phyloP scores from a whole-genome alignment of 2,329 filamentous ascomycete species.

The Talaromyces sp. region DNA sequence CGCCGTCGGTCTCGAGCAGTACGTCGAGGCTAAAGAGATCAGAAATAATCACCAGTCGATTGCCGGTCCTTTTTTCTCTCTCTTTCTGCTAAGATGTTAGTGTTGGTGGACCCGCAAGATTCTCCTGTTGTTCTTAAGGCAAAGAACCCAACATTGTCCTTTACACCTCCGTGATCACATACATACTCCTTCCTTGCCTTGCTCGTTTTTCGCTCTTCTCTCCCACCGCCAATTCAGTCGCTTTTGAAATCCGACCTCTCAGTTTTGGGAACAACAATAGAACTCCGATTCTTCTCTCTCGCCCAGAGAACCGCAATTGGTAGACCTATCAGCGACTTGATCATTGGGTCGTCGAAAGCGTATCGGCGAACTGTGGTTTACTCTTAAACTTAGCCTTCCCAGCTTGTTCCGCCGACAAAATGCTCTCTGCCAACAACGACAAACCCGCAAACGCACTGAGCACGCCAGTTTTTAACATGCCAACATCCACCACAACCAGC shows the following conservation, averaged over 20 bases:
- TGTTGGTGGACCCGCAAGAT: not conserved
- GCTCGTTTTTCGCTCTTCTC: not conserved
- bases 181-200: not conserved
- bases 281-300: not conserved
- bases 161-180: not conserved
- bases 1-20: not conserved
- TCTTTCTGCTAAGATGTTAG: not conserved
- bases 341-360: not conserved
- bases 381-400: not conserved
- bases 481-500: not conserved
- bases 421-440: constrained; percentile 12
- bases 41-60: not conserved
- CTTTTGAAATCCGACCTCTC: not conserved
- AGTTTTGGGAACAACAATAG: not conserved
- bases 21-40: not conserved
- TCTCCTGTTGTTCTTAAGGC: not conserved
- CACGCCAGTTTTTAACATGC: constrained; percentile 9
- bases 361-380: not conserved
- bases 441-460: constrained; percentile 10
- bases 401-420: constrained; percentile 2
- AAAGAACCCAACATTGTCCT: not conserved
- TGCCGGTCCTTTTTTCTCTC: not conserved
- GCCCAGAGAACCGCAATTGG: not conserved
- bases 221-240: not conserved
- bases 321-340: not conserved